Conservation (phyloP, 2,329 filamentous ascomycete species). For the Arthroderma uncinatum region DNA sequence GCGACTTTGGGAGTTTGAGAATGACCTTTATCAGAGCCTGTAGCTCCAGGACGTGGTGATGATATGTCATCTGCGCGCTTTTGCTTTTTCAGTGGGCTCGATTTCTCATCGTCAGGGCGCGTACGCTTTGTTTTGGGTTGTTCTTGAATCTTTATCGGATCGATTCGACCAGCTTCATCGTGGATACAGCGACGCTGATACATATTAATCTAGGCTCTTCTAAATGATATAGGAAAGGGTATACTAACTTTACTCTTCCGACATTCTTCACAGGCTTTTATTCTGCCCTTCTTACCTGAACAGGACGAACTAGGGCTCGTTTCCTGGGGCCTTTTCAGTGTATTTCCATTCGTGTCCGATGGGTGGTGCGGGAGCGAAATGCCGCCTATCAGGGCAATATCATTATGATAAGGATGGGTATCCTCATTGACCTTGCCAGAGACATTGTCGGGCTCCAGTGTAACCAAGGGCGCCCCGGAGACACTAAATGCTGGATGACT, state of each 20-base stretch:
- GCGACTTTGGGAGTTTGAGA: background rate
- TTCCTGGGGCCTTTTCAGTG: conserved; percentile 18
- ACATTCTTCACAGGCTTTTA: conserved; percentile 55
- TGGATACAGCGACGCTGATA: conserved; percentile 54
- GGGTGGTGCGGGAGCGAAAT: background rate
- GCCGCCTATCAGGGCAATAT: background rate
- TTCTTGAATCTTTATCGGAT: conserved; percentile 53
- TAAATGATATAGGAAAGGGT: background rate
- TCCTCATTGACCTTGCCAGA: background rate
- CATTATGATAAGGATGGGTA: background rate
- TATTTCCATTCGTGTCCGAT: background rate
- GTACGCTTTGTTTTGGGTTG: conserved; percentile 49
- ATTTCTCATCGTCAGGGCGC: conserved; percentile 33
- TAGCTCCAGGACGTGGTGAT: conserved; percentile 12
- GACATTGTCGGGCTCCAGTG: background rate
- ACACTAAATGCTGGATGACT: background rate
- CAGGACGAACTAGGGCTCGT: conserved; percentile 27
- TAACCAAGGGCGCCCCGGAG: background rate
- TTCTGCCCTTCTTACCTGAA: conserved; percentile 46
- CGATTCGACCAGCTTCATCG: conserved; percentile 52
- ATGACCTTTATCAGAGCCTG: background rate
- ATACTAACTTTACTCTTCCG: conserved; percentile 53
- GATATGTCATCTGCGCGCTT: conserved; percentile 14
- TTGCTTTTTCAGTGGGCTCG: conserved; percentile 21
- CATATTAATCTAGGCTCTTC: conserved; percentile 8